Base-by-base conservation (phyloP, 768 basidiomycete genomes). In the Harrya chromipes region DNA sequence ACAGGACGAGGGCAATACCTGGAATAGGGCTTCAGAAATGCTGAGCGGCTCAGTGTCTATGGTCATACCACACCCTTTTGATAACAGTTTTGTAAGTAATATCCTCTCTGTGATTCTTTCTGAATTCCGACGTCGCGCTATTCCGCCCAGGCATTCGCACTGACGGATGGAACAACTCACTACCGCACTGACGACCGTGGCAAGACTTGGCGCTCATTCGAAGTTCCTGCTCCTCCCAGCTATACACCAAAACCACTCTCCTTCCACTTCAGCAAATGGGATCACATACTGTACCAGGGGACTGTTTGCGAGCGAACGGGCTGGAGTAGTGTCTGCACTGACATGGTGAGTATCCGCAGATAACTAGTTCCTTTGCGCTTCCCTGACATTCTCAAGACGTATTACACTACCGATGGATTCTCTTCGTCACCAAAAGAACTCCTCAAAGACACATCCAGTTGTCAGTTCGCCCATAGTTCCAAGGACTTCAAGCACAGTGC, bases 131-230 rank as follows among this genome's bases (percentile, higher is more conserved):
- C 20, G 4, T n/a, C 36, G 12, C 7, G 38, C 33, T 19, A 17
- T 33, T 38, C 20, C 42, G 46, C 43, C 8, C 58, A 95, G 93
- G 94, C 91, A 0, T 98, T 97, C 65, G 84, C 88, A 31, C 72
- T 99, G 50, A 89, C 92, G 4, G 73, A 78, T 23, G 74, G 74
- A n/a, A 82, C 52, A 11, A 89, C 64, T 19, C 94, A 98, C 67
- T 99, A 90, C 69, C 84, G 87, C 27, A 94, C 97, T 3, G 80
- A 83, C 31, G 87, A 99, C 68, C 80, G 87, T 52, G 95, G 97
- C 47, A 82, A 79, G 69, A 82, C 86, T 29, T 99, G 95, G 95
- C 81, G 82, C 46, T 65, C 80, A 0, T 98, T 97, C 66, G 72
- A 84, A 2, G 76, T 91, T 33, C 85, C 87, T 0, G 80, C 86